Evolutionary conservation across 495 filamentous ascomycete genomes (phyloP).

Genomic region (Hyaloscypha variabilis): DNA sequence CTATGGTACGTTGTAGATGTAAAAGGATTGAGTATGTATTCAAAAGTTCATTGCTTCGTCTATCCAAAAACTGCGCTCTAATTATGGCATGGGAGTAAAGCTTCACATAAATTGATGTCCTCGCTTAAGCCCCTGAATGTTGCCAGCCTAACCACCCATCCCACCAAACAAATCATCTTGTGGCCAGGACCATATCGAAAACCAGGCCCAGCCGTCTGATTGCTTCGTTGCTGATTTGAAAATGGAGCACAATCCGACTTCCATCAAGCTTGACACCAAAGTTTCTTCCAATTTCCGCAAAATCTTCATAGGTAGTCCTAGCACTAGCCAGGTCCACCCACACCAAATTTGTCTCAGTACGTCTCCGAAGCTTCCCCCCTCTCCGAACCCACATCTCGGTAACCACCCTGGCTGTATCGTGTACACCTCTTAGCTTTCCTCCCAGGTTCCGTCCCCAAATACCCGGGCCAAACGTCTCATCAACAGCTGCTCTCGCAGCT

Average conservation of each 20-base stretch:
- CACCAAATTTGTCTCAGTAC: conserved; percentile 87
- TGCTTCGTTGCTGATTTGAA: conserved; percentile 57
- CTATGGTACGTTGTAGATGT: too few species aligned
- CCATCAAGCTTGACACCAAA: conserved; percentile 53
- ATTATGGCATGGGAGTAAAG: too few species aligned
- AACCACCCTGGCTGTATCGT: too few species aligned
- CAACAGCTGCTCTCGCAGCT: conserved; percentile 56
- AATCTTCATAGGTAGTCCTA: conserved; percentile 43
- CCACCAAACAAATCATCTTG: too few species aligned
- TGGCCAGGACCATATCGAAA: not conserved
- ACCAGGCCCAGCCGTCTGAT: conserved; percentile 46
- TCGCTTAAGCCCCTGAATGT: too few species aligned
- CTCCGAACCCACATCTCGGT: conserved; percentile 57
- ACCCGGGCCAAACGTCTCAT: conserved; percentile 63
- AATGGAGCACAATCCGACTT: conserved; percentile 60
- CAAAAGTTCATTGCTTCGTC: too few species aligned
- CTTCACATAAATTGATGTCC: too few species aligned
- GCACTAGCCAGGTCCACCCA: conserved; percentile 74
- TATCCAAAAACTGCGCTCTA: too few species aligned
- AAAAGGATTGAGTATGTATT: too few species aligned
- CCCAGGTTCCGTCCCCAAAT: not conserved
- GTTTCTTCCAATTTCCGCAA: conserved; percentile 50
- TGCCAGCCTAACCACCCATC: too few species aligned
- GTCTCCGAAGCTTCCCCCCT: conserved; percentile 58
- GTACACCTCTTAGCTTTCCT: too few species aligned